These are phyloP conservation scores for Aurifilum marmelostoma DNA, from an alignment of 2,329 filamentous ascomycete species.

Conservation along the genomic window DNA sequence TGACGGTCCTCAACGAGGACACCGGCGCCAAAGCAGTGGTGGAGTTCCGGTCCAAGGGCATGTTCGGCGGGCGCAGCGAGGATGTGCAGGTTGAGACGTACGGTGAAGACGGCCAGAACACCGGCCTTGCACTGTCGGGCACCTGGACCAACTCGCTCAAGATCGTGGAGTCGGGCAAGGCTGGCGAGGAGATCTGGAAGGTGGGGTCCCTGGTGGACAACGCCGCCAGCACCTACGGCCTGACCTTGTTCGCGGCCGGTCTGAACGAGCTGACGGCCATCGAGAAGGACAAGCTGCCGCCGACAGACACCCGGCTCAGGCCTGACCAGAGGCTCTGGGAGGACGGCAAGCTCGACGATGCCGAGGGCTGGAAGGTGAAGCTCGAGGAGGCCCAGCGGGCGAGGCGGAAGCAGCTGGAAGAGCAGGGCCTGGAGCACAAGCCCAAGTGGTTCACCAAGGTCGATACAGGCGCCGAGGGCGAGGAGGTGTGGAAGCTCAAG, in stretches of 20 bases:
- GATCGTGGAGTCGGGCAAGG: conserved; percentile 56
- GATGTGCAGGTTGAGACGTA: conserved; percentile 80
- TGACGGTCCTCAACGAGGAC: conserved; percentile 83
- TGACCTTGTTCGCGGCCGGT: conserved; percentile 82
- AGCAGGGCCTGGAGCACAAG: conserved; percentile 69
- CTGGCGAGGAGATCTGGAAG: conserved; percentile 74
- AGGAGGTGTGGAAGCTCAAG: conserved; percentile 77
- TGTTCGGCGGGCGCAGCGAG: conserved; percentile 94
- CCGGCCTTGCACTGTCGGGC: conserved; percentile 71
- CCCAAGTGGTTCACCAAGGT: conserved; percentile 86
- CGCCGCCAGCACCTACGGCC: conserved; percentile 78
- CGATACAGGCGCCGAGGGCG: conserved; percentile 55
- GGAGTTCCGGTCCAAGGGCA: conserved; percentile 92
- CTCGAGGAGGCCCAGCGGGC: conserved; percentile 85
- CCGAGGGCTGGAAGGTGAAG: conserved; percentile 45
- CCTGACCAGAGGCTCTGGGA: conserved; percentile 77
- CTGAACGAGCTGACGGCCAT: conserved; percentile 87
- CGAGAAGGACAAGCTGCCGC: conserved; percentile 74
- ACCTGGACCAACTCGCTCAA: conserved; percentile 80
- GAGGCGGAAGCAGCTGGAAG: conserved; percentile 75
- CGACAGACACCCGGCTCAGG: conserved; percentile 80
- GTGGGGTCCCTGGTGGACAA: conserved; percentile 79
- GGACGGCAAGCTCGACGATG: conserved; percentile 38
- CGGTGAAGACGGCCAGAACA: conserved; percentile 65
- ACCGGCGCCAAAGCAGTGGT: conserved; percentile 82